Conservation (phyloP, 1,284 basidiomycete species). For the Trichosporon sp. region DNA sequence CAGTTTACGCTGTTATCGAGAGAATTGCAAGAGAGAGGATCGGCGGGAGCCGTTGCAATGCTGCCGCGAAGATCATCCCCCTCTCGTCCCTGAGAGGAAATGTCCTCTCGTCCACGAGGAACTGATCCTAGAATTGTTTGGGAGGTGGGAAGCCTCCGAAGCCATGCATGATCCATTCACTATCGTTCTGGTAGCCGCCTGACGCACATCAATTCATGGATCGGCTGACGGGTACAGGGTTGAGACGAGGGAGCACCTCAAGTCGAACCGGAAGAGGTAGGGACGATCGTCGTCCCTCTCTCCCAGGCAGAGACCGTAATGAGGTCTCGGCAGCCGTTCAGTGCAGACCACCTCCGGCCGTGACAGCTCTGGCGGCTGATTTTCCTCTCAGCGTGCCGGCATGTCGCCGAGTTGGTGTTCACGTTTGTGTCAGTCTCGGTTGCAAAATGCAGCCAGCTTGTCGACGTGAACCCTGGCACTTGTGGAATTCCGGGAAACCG, state of each 20-base stretch:
- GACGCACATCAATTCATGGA: not conserved
- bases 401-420: conserved; percentile 1
- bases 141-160: not conserved
- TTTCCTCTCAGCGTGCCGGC: not conserved
- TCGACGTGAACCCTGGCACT: not conserved
- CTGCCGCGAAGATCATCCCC: not conserved
- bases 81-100: not conserved
- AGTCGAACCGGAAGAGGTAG: not conserved
- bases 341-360: not conserved
- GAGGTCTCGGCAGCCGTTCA: not conserved
- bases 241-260: not conserved
- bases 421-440: not conserved
- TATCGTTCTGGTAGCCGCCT: not conserved
- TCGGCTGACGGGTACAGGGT: not conserved
- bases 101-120: not conserved
- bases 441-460: not conserved
- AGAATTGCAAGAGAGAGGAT: not conserved
- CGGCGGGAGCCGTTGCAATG: not conserved
- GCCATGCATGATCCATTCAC: not conserved
- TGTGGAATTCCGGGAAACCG: too few species aligned
- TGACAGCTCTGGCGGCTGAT: not conserved
- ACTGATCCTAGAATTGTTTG: not conserved
- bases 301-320: not conserved
- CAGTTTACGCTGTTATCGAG: too few species aligned
- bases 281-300: not conserved